Percentiles rank a stretch among this genome's conserved stretches.
Conservation (phyloP, 192 early-diverging fungal species). For the Coemansia biformis region DNA sequence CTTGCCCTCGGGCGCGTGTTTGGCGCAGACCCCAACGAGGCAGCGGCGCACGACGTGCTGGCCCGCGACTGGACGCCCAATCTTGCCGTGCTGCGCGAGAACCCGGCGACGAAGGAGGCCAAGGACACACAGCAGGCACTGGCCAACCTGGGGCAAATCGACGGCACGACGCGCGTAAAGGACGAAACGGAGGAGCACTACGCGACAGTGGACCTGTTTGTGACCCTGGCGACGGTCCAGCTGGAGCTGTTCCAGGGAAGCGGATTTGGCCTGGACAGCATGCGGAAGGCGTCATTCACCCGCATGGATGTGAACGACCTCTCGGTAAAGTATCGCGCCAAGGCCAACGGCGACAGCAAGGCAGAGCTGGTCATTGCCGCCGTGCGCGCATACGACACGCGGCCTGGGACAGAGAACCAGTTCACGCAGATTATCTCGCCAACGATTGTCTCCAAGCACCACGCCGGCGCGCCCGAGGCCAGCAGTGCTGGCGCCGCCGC, state of each 20-base stretch:
- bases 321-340: slow-evolving; percentile 54
- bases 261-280: slow-evolving; percentile 47
- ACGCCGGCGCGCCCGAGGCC: neutral
- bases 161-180: neutral
- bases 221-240: slow-evolving; percentile 65
- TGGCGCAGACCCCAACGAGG: slow-evolving; percentile 26
- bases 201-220: slow-evolving; percentile 52
- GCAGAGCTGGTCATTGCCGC: slow-evolving; percentile 64
- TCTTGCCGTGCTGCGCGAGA: slow-evolving; percentile 34
- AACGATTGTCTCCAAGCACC: slow-evolving; percentile 5
- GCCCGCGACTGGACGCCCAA: slow-evolving; percentile 26
- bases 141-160: slow-evolving; percentile 37
- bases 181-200: slow-evolving; percentile 22
- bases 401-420: slow-evolving; percentile 66
- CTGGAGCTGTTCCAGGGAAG: slow-evolving; percentile 74
- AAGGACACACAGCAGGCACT: slow-evolving; percentile 34
- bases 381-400: slow-evolving; percentile 73
- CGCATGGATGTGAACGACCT: slow-evolving; percentile 49
- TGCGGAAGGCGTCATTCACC: slow-evolving; percentile 53
- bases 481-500: neutral
- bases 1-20: slow-evolving; percentile 37
- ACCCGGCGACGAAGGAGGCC: slow-evolving; percentile 29
- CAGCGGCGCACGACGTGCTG: slow-evolving; percentile 16
- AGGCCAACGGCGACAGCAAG: slow-evolving; percentile 60
- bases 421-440: slow-evolving; percentile 77